These are phyloP conservation scores for Rhizopogon vesiculosus DNA, from an alignment of 768 basidiomycete genomes.

Conservation along the genomic window DNA sequence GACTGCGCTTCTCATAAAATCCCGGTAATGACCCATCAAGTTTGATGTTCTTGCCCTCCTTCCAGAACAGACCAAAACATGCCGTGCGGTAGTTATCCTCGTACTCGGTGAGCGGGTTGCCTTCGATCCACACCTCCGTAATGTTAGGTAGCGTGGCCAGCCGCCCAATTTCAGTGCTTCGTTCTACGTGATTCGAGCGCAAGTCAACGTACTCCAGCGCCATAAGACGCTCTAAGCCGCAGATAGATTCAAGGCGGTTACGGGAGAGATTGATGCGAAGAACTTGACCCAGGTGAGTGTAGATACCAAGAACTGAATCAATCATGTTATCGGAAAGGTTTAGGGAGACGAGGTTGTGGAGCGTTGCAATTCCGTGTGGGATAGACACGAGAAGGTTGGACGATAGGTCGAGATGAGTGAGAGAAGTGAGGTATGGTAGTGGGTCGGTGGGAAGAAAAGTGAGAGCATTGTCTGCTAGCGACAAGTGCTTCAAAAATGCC, in stretches of 20 bases:
- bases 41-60: conserved; percentile 74
- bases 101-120: conserved; percentile 74
- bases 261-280: conserved; percentile 73
- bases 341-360: conserved; percentile 83
- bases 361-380: conserved; percentile 67
- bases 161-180: conserved; percentile 81
- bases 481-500: conserved; percentile 73
- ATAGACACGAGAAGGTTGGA: conserved; percentile 88
- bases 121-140: conserved; percentile 74
- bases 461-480: conserved; percentile 73
- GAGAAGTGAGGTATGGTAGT: conserved; percentile 61
- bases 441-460: conserved; percentile 73
- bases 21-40: conserved; percentile 72
- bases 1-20: conserved; percentile 64
- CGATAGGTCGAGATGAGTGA: conserved; percentile 85
- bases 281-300: conserved; percentile 74
- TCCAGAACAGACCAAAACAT: conserved; percentile 81
- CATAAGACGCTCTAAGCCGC: conserved; percentile 86
- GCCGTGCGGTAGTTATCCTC: conserved; percentile 69
- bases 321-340: conserved; percentile 98
- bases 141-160: conserved; percentile 78
- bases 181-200: conserved; percentile 72
- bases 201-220: conserved; percentile 85
- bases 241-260: conserved; percentile 92
- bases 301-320: conserved; percentile 88